phyloP scores from a whole-genome alignment of 163 green algal species.

The Scenedesmus sp. region DNA sequence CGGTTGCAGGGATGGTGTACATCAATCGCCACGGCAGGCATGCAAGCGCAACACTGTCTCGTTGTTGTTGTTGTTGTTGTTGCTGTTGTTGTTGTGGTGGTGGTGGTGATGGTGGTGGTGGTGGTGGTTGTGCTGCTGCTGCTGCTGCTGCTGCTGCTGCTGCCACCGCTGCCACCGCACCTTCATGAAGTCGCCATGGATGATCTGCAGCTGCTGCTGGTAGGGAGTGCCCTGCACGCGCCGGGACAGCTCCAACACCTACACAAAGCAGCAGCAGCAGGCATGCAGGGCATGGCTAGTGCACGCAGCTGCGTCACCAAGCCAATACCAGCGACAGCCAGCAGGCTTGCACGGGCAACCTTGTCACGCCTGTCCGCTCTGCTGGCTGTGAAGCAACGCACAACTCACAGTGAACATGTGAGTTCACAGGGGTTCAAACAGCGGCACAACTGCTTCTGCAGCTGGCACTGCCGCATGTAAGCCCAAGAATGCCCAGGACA shows the following conservation, averaged over 20 bases:
- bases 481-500: too few relatives aligned
- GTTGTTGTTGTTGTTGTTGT: too few relatives aligned
- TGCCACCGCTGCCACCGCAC: background rate
- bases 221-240: conserved; percentile 94
- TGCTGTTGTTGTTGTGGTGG: too few relatives aligned
- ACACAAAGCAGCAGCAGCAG: conserved; percentile 8
- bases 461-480: too few relatives aligned
- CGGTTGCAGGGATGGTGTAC: too few relatives aligned
- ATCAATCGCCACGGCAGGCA: too few relatives aligned
- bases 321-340: background rate
- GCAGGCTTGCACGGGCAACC: background rate
- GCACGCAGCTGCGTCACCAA: background rate
- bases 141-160: background rate
- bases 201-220: conserved; percentile 82
- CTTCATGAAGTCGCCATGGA: conserved; percentile 98
- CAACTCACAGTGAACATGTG: background rate
- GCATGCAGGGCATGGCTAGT: background rate
- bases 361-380: background rate
- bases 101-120: background rate
- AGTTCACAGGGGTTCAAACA: too few relatives aligned
- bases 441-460: too few relatives aligned
- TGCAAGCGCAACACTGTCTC: too few relatives aligned
- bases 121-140: background rate
- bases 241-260: conserved; percentile 95
- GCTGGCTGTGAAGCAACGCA: background rate